These are phyloP conservation scores for Trichaptum fuscoviolaceum DNA, from an alignment of 768 basidiomycete species.

Conservation along the genomic window DNA sequence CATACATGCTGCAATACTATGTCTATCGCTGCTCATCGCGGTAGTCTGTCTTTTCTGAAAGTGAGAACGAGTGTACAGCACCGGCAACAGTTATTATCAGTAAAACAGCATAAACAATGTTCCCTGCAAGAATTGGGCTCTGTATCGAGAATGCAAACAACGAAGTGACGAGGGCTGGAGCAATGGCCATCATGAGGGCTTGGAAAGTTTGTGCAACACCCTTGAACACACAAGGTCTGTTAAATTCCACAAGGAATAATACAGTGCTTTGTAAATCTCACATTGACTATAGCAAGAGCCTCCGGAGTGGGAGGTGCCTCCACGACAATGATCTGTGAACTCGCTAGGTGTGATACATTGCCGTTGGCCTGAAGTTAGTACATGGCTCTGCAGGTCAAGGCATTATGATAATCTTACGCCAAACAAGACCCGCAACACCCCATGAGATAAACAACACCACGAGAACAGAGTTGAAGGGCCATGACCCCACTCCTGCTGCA, in stretches of 20 bases:
- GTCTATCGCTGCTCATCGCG: neutral
- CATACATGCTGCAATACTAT: too few species aligned
- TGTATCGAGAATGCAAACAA: slow-evolving; percentile 16
- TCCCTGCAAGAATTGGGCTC: slow-evolving; percentile 6
- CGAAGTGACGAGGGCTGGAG: slow-evolving; percentile 14
- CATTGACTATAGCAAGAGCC: slow-evolving; percentile 14
- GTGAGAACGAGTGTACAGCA: neutral
- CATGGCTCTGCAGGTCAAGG: neutral
- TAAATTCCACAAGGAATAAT: neutral
- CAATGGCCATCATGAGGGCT: slow-evolving; percentile 13
- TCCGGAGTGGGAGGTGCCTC: slow-evolving; percentile 12
- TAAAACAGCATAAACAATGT: neutral
- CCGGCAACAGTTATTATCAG: neutral
- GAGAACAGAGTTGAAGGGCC: slow-evolving; percentile 7
- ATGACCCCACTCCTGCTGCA: neutral
- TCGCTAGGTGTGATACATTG: slow-evolving; percentile 2
- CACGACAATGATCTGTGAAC: slow-evolving; percentile 10
- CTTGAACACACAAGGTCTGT: neutral
- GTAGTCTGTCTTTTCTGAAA: neutral
- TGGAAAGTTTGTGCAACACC: slow-evolving; percentile 13
- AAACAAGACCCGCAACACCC: slow-evolving; percentile 9
- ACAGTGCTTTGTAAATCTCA: neutral
- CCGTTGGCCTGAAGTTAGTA: too few species aligned
- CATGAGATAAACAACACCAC: slow-evolving; percentile 10
- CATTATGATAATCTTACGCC: slow-evolving; percentile 6